Evolutionary conservation across 2,329 filamentous ascomycete species (phyloP).

Genomic region (Phaeosphaeriaceae sp.): DNA sequence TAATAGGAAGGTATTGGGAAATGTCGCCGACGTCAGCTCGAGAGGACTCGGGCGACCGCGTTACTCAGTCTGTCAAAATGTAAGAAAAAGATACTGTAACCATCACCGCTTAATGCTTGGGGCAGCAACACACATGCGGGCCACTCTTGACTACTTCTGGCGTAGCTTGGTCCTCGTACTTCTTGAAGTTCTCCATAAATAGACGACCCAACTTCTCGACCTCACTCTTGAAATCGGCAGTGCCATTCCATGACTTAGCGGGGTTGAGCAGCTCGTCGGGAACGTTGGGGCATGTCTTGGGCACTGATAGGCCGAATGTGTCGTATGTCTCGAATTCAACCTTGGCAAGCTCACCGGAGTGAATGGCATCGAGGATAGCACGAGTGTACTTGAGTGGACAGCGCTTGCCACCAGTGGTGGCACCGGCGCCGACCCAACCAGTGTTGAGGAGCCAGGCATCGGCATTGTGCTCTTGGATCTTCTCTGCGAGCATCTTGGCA

Average conservation of each 20-base stretch:
- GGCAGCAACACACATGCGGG: conserved; percentile 51
- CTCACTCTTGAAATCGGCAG: conserved; percentile 81
- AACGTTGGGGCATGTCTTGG: conserved; percentile 86
- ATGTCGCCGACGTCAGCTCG: conserved; percentile 19
- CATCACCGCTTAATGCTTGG: conserved; percentile 35
- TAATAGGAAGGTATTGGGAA: not conserved
- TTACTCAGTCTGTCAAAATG: conserved; percentile 17
- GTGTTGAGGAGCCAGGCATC: conserved; percentile 99
- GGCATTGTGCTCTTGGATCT: conserved; percentile 93
- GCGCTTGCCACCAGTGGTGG: conserved; percentile 85
- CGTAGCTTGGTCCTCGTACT: conserved; percentile 81
- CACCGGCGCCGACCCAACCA: conserved; percentile 93
- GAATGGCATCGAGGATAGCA: conserved; percentile 96
- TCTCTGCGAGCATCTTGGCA: conserved; percentile 96
- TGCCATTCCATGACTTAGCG: conserved; percentile 86
- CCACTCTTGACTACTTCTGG: conserved; percentile 55
- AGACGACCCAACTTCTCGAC: conserved; percentile 88
- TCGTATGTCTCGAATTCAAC: conserved; percentile 94
- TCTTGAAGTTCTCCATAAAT: conserved; percentile 97
- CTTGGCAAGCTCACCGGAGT: conserved; percentile 93
- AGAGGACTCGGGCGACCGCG: conserved; percentile 12
- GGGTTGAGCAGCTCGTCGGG: conserved; percentile 94
- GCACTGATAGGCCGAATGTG: conserved; percentile 96
- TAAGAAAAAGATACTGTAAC: conserved; percentile 4
- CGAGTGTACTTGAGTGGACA: conserved; percentile 99